Conservation (phyloP, 2,329 filamentous ascomycete species). For the Ceratocystis ficicola region DNA sequence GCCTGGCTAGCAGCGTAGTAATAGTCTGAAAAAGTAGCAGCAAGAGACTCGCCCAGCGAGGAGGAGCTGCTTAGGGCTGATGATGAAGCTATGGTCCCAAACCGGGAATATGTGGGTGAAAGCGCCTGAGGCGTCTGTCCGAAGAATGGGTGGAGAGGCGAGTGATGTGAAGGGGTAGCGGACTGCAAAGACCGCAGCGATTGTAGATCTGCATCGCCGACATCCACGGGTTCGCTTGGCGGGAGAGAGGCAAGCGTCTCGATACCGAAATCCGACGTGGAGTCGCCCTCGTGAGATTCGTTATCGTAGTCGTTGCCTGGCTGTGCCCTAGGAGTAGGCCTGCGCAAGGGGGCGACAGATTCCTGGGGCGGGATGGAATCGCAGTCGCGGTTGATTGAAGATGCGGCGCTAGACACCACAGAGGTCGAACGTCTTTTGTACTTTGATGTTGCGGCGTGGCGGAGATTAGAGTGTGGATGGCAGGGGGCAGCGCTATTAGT, state of each 20-base stretch:
- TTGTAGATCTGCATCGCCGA: slow-evolving; percentile 18
- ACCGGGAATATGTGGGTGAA: slow-evolving; percentile 27
- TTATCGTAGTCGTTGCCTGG: background rate
- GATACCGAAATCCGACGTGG: slow-evolving; percentile 11
- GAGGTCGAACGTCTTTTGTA: background rate
- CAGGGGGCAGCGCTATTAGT: background rate
- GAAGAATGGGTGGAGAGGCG: background rate
- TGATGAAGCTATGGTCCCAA: slow-evolving; percentile 23
- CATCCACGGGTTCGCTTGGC: slow-evolving; percentile 9
- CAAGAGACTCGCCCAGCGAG: slow-evolving; percentile 42
- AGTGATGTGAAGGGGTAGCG: background rate
- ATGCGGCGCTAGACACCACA: background rate
- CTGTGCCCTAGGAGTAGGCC: background rate
- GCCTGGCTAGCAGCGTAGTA: slow-evolving; percentile 15
- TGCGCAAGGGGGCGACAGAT: background rate
- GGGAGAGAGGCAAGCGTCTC: slow-evolving; percentile 14
- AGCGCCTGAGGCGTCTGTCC: background rate
- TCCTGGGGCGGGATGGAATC: background rate
- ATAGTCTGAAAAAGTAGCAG: slow-evolving; percentile 37
- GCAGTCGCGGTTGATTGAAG: background rate
- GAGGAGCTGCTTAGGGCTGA: slow-evolving; percentile 35
- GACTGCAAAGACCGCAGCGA: slow-evolving; percentile 20
- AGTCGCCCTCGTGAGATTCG: background rate
- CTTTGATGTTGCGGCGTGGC: background rate
- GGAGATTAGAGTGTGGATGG: slow-evolving; percentile 5